A percentile compares a stretch with the other conserved stretches of the same genome.
Evolutionary conservation across 148 eudicot species (phyloP).

Genomic region (Gaultheria prostrata): DNA sequence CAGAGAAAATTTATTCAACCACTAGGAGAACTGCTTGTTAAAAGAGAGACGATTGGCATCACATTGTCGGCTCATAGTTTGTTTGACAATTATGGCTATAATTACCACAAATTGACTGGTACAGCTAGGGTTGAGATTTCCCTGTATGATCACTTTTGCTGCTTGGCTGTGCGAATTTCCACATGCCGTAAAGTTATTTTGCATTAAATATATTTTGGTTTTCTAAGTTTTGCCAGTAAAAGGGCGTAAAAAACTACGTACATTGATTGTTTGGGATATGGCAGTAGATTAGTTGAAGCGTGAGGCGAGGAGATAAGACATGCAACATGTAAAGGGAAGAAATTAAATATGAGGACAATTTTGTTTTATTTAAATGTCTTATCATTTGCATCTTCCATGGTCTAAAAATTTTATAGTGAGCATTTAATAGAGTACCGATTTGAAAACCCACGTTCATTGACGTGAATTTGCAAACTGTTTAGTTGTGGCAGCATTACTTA

Average conservation of each 20-base stretch:
- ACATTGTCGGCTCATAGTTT: neutral
- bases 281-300: neutral
- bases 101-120: neutral
- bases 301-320: neutral
- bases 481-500: neutral
- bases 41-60: neutral
- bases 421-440: neutral
- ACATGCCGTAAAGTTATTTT: neutral
- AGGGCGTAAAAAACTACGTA: neutral
- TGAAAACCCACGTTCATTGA: neutral
- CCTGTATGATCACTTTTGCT: neutral
- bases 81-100: neutral
- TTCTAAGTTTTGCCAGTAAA: neutral
- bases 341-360: neutral
- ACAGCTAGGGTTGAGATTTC: neutral
- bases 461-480: conserved; percentile 3
- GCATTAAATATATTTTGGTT: neutral
- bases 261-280: neutral
- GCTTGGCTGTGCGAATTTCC: neutral
- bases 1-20: conserved; percentile 1
- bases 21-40: neutral
- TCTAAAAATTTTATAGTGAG: neutral
- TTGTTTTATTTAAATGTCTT: neutral
- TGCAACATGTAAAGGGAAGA: neutral
- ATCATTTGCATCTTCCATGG: conserved; percentile 17